Evolutionary conservation across 2,329 filamentous ascomycete species (phyloP), one percentile per base, ranked within the genome.

Genomic region (Aotearoamyces nothofagi): DNA sequence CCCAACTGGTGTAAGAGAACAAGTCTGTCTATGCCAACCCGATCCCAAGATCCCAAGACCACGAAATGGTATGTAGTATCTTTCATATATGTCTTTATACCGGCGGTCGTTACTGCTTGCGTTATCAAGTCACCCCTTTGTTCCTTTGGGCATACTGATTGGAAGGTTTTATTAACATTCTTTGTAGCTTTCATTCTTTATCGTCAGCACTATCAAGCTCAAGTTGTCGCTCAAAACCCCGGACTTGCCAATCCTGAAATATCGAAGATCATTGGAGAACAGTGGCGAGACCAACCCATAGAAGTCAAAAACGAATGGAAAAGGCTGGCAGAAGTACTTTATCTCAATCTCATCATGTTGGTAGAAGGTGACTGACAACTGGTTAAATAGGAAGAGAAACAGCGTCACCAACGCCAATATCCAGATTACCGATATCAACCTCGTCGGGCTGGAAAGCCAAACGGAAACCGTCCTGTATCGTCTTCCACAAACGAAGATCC

Each of bases 381-480:
- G 12, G 13, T 32, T 30, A 9, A 30, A 23, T 41, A 78, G 71
- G 70, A 93, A 56, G 90, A 96, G 53, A 96, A 96, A 60, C 62
- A 73, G 36, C 77, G 80, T 11, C 90, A 98, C 52, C 77, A 83
- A 46, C 74, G 76, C 38, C 80, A 86, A 55, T 93, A 94, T 51
- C 90, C 90, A 3, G 78, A 82, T 40, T 98, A 98, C 55, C 75
- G 84, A 38, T 98, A 96, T 50, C 83, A 93, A 50, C 90, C 90
- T 19, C 43, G 47, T 33, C 40, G 49, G 34, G 38, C 47, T 26
- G 46, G 47, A 6, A 49, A 45, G 32, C 10, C 37, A 23, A 43
- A 33, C 31, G 39, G 37, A 10, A 28, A 31, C 24, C 36, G 41
- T 17, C 36, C 39, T 9, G 13, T 34, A 10, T 36, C 44, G 22